These are phyloP conservation scores for Sophora flavescens DNA, from an alignment of 306 rosid genomes.

Conservation along the genomic window DNA sequence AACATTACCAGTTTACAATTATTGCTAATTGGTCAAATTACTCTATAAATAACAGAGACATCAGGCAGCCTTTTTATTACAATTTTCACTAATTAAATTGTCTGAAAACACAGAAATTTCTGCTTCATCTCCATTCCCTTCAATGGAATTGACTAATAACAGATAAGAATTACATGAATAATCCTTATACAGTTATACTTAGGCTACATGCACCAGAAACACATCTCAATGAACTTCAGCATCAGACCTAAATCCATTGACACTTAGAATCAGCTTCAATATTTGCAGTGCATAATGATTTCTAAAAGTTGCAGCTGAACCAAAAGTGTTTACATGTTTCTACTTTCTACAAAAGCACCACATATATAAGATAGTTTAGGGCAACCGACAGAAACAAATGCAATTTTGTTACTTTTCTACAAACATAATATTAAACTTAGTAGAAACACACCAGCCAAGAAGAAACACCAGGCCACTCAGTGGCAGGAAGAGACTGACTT, in stretches of 20 bases:
- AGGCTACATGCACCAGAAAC: conserved; percentile 32
- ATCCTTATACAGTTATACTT: not conserved
- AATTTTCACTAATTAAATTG: conserved; percentile 6
- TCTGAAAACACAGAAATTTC: conserved; percentile 6
- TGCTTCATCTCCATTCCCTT: conserved; percentile 26
- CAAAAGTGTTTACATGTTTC: not conserved
- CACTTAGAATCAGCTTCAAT: conserved; percentile 17
- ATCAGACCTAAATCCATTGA: conserved; percentile 27
- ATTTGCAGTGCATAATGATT: conserved; percentile 11
- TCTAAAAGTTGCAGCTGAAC: conserved; percentile 26
- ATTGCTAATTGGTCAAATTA: conserved; percentile 1
- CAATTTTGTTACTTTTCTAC: conserved; percentile 24
- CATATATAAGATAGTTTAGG: not conserved
- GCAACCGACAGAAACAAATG: conserved; percentile 13
- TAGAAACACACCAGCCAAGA: conserved; percentile 82
- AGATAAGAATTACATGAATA: conserved; percentile 5
- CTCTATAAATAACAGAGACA: not conserved
- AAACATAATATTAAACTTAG: not conserved
- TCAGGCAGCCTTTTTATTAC: not conserved
- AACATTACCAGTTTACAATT: not conserved
- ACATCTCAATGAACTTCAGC: conserved; percentile 32
- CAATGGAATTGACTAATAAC: conserved; percentile 21
- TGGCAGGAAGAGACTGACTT: conserved; percentile 95
- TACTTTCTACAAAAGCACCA: conserved; percentile 5
- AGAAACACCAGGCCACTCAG: conserved; percentile 94